Evolutionary conservation across 768 basidiomycete species (phyloP).

Genomic region (Lactarius pseudohatsudake): DNA sequence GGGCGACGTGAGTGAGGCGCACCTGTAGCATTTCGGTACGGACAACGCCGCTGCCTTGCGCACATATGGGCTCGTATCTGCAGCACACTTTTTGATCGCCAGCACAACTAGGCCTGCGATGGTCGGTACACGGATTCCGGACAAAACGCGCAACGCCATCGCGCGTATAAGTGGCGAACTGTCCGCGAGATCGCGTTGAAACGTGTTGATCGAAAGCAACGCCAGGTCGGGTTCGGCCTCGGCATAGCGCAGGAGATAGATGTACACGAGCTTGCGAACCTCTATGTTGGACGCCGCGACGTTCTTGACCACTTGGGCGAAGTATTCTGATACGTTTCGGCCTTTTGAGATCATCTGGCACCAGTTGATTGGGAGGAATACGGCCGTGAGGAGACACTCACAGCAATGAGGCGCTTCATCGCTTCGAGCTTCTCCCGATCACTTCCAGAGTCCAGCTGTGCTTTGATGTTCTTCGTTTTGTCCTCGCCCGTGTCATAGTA

Average conservation of each 20-base stretch:
- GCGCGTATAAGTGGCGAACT: constrained; percentile 91
- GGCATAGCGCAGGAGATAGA: constrained; percentile 93
- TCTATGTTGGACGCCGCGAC: constrained; percentile 92
- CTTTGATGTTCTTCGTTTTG: constrained; percentile 76
- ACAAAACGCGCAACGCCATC: constrained; percentile 92
- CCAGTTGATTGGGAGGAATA: constrained; percentile 5
- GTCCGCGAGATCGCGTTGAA: constrained; percentile 94
- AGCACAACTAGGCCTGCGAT: constrained; percentile 83
- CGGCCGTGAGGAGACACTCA: constrained; percentile 43
- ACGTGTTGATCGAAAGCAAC: constrained; percentile 95
- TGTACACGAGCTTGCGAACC: constrained; percentile 95
- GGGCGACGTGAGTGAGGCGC: constrained; percentile 32
- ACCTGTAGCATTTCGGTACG: constrained; percentile 83
- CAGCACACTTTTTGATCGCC: constrained; percentile 89
- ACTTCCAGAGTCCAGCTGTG: constrained; percentile 83
- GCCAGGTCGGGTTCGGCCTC: constrained; percentile 93
- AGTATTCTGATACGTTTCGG: constrained; percentile 88
- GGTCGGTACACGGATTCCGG: constrained; percentile 87
- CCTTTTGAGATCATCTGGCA: constrained; percentile 87
- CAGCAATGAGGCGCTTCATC: constrained; percentile 92
- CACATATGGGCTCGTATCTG: constrained; percentile 92
- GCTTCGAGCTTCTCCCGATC: constrained; percentile 93
- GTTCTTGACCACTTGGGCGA: constrained; percentile 96
- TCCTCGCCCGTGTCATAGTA: constrained; percentile 77
- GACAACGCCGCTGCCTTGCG: constrained; percentile 91